phyloP scores from a whole-genome alignment of 306 rosid species.

The Malus asiatica region DNA sequence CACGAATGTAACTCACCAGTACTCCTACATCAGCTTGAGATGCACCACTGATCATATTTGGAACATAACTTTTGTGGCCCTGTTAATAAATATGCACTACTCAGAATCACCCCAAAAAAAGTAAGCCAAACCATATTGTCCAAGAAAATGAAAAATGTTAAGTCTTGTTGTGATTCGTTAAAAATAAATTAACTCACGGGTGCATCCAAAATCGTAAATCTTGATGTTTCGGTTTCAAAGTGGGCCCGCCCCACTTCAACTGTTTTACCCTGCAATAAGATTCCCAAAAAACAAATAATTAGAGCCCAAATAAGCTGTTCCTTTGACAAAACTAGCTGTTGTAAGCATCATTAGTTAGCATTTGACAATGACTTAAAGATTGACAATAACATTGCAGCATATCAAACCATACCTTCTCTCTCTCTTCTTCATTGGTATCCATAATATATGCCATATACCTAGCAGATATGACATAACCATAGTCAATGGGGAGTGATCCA shows the following conservation, averaged over 20 bases:
- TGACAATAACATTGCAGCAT: background rate
- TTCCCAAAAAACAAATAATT: background rate
- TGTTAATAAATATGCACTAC: slow-evolving; percentile 24
- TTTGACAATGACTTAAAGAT: background rate
- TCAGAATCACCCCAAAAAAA: background rate
- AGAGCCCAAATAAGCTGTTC: background rate
- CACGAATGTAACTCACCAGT: slow-evolving; percentile 45
- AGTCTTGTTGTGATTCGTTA: background rate
- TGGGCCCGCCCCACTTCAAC: slow-evolving; percentile 99
- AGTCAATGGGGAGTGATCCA: background rate
- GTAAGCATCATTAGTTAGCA: background rate
- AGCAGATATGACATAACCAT: slow-evolving; percentile 12
- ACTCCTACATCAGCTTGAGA: slow-evolving; percentile 98
- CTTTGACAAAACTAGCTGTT: background rate
- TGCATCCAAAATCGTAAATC: slow-evolving; percentile 97
- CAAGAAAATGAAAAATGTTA: background rate
- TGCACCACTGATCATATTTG: slow-evolving; percentile 99
- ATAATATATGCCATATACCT: slow-evolving; percentile 99
- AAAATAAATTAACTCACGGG: slow-evolving; percentile 57
- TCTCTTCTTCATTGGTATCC: slow-evolving; percentile 99
- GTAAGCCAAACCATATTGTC: background rate
- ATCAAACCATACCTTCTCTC: slow-evolving; percentile 57
- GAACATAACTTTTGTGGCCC: slow-evolving; percentile 99
- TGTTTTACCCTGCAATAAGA: slow-evolving; percentile 68
- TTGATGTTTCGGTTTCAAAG: slow-evolving; percentile 82